phyloP scores from a whole-genome alignment of 805 yeast genomes.

The Ogataea pini region DNA sequence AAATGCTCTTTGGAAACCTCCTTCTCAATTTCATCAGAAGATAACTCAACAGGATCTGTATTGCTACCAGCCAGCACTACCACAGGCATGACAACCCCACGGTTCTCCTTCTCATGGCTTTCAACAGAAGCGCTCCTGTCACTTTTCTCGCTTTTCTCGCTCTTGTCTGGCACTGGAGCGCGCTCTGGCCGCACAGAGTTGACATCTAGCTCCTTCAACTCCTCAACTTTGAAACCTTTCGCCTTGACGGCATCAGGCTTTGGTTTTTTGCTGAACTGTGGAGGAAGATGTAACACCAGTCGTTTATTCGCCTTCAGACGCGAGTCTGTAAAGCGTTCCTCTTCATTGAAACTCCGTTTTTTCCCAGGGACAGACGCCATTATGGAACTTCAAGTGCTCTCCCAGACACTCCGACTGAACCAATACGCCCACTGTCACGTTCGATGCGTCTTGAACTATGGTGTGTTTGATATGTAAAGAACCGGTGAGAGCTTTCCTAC shows the following conservation, averaged over 20 bases:
- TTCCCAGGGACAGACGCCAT: conserved; percentile 18
- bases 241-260: neutral
- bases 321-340: conserved; percentile 16
- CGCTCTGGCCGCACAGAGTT: neutral
- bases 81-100: neutral
- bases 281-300: conserved; percentile 23
- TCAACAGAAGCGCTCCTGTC: neutral
- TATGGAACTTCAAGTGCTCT: neutral
- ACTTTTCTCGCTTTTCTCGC: neutral
- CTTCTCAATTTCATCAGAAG: conserved; percentile 17
- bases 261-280: conserved; percentile 16
- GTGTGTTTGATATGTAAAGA: neutral
- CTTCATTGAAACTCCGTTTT: conserved; percentile 18
- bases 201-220: conserved; percentile 2
- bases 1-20: conserved; percentile 5
- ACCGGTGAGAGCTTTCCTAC: neutral
- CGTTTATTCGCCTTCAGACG: conserved; percentile 18
- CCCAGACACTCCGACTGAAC: neutral
- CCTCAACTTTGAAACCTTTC: neutral
- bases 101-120: conserved; percentile 1
- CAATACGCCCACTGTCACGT: neutral
- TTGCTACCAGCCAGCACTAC: neutral
- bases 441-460: neutral
- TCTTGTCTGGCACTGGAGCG: neutral
- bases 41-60: neutral